Conservation (phyloP, 192 early-diverging fungal genomes). For the Geosiphon pyriformis region DNA sequence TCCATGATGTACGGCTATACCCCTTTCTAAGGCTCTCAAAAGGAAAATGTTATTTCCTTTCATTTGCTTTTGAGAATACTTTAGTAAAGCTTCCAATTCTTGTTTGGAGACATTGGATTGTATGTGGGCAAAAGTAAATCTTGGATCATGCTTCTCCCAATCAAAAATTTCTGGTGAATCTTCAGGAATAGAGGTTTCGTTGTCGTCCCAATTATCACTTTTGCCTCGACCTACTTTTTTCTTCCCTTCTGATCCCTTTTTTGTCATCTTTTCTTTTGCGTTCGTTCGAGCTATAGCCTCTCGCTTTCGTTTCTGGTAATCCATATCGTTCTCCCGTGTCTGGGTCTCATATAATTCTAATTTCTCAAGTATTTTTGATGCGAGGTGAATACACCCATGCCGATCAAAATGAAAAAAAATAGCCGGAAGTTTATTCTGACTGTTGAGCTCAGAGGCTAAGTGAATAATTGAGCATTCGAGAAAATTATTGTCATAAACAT, state of each 20-base stretch:
- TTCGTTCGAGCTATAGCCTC: slow-evolving; percentile 17
- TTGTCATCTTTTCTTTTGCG: too few species aligned
- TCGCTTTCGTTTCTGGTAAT: slow-evolving; percentile 27
- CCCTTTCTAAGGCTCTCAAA: slow-evolving; percentile 32
- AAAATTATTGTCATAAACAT: slow-evolving; percentile 24
- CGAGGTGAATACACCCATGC: slow-evolving; percentile 24
- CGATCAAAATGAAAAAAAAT: slow-evolving; percentile 44
- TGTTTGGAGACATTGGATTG: slow-evolving; percentile 11
- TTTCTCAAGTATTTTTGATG: slow-evolving; percentile 15
- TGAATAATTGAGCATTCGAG: slow-evolving; percentile 7
- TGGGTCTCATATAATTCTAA: slow-evolving; percentile 25
- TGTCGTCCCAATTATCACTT: slow-evolving; percentile 1
- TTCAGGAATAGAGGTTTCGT: background rate
- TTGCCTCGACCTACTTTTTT: slow-evolving; percentile 1
- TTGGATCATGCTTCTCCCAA: slow-evolving; percentile 28
- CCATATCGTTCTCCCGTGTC: slow-evolving; percentile 25
- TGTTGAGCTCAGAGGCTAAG: slow-evolving; percentile 26
- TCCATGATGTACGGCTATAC: slow-evolving; percentile 42
- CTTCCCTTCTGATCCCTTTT: slow-evolving; percentile 17
- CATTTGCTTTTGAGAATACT: slow-evolving; percentile 10
- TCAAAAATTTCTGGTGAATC: slow-evolving; percentile 25
- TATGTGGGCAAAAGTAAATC: slow-evolving; percentile 27
- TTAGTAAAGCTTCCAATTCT: slow-evolving; percentile 19
- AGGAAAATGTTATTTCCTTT: slow-evolving; percentile 5
- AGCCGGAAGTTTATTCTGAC: slow-evolving; percentile 37